A percentile compares a stretch with the other conserved stretches of the same genome.
phyloP scores from a whole-genome alignment of 1,284 basidiomycete genomes.

The Mycena sp. region DNA sequence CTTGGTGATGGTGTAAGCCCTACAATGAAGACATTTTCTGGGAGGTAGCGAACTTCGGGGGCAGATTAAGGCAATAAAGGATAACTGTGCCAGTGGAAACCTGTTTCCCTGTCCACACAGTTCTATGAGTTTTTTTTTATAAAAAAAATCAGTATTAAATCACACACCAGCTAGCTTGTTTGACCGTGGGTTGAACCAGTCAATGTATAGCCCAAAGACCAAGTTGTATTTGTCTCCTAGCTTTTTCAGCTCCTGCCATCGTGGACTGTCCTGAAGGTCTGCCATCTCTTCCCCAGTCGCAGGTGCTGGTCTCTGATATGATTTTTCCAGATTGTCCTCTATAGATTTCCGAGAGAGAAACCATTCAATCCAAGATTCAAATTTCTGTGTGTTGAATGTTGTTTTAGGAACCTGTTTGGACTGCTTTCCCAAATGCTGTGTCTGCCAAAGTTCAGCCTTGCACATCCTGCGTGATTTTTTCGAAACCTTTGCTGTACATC shows the following conservation, averaged over 20 bases:
- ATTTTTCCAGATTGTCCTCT: constrained; percentile 30
- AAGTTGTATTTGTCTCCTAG: too few species aligned
- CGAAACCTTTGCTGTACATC: constrained; percentile 26
- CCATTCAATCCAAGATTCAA: too few species aligned
- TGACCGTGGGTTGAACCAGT: constrained; percentile 47
- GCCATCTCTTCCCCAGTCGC: constrained; percentile 3
- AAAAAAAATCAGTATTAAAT: background rate
- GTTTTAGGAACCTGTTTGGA: constrained; percentile 32
- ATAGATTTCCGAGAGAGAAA: too few species aligned
- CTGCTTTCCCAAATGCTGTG: constrained; percentile 24
- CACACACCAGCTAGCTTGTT: constrained; percentile 40
- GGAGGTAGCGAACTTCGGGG: constrained; percentile 32
- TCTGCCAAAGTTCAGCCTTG: constrained; percentile 31
- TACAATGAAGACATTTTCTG: constrained; percentile 39
- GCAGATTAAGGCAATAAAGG: too few species aligned
- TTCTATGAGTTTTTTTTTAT: constrained; percentile 1
- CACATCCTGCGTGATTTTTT: constrained; percentile 26
- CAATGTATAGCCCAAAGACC: constrained; percentile 47
- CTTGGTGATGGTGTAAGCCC: constrained; percentile 37
- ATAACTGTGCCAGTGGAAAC: too few species aligned
- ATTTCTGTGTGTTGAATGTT: too few species aligned
- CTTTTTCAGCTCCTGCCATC: too few species aligned
- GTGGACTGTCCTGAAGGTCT: too few species aligned
- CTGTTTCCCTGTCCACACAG: too few species aligned
- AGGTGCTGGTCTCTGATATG: background rate